phyloP scores from a whole-genome alignment of 805 yeast species.

The Teunomyces atbi region DNA sequence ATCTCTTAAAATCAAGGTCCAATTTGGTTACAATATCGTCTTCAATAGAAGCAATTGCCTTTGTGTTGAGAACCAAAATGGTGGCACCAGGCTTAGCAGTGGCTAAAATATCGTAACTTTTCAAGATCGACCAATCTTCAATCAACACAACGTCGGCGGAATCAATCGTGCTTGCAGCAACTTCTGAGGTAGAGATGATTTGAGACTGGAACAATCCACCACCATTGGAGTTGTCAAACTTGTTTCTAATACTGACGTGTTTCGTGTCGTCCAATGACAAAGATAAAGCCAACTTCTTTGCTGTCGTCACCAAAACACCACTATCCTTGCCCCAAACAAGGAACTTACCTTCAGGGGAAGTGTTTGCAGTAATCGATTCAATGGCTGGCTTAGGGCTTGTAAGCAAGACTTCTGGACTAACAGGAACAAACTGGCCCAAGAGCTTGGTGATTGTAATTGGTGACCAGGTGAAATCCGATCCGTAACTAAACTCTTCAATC shows the following conservation, averaged over 20 bases:
- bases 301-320: conserved; percentile 51
- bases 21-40: conserved; percentile 54
- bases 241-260: conserved; percentile 54
- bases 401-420: conserved; percentile 29
- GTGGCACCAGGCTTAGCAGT: conserved; percentile 57
- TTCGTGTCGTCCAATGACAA: conserved; percentile 61
- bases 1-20: conserved; percentile 51
- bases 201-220: conserved; percentile 80
- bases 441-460: conserved; percentile 51
- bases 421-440: conserved; percentile 40
- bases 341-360: conserved; percentile 45
- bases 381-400: conserved; percentile 8
- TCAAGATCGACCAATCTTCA: conserved; percentile 55
- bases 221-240: conserved; percentile 66
- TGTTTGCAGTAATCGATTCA: conserved; percentile 28
- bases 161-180: conserved; percentile 38
- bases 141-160: conserved; percentile 64
- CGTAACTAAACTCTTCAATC: conserved; percentile 53
- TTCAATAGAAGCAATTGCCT: conserved; percentile 36
- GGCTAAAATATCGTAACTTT: conserved; percentile 59
- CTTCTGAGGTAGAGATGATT: conserved; percentile 24
- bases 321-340: conserved; percentile 72
- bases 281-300: conserved; percentile 66
- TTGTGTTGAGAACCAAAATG: conserved; percentile 45
- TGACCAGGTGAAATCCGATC: conserved; percentile 56